phyloP scores from a whole-genome alignment of 2,329 filamentous ascomycete species.

The Fusarium coicis region DNA sequence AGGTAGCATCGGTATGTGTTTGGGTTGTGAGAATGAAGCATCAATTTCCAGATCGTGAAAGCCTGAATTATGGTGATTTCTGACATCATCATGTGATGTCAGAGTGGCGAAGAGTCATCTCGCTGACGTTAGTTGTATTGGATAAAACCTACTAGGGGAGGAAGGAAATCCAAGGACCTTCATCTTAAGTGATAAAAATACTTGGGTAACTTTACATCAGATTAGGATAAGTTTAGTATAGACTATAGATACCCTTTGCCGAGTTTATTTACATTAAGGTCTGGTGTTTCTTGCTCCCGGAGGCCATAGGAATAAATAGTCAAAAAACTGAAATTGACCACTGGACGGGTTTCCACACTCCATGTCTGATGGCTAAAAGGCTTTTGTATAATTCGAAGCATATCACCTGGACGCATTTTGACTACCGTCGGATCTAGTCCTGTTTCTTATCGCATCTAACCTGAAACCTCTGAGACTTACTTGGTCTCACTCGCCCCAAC shows the following conservation, averaged over 20 bases:
- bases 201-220: not conserved
- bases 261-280: not conserved
- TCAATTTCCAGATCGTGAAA: fast-evolving
- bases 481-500: fast-evolving
- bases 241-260: not conserved
- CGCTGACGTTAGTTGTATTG: not conserved
- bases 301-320: too few species aligned
- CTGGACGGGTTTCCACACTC: not conserved
- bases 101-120: not conserved
- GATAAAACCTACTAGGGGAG: not conserved
- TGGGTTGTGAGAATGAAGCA: too few species aligned
- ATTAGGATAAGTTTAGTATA: fast-evolving
- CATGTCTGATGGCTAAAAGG: not conserved
- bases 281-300: not conserved
- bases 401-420: too few species aligned
- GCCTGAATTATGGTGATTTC: too few species aligned
- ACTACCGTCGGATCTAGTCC: fast-evolving
- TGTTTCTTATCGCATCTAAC: fast-evolving
- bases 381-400: not conserved
- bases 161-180: not conserved
- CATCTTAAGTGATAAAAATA: not conserved
- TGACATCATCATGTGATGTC: not conserved
- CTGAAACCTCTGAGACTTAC: not conserved
- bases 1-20: fast-evolving
- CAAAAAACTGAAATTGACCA: not conserved